Percentiles rank a stretch among this genome's conserved stretches.
phyloP scores from a whole-genome alignment of 2,329 filamentous ascomycete species.

The Coniochaeta hoffmannii region DNA sequence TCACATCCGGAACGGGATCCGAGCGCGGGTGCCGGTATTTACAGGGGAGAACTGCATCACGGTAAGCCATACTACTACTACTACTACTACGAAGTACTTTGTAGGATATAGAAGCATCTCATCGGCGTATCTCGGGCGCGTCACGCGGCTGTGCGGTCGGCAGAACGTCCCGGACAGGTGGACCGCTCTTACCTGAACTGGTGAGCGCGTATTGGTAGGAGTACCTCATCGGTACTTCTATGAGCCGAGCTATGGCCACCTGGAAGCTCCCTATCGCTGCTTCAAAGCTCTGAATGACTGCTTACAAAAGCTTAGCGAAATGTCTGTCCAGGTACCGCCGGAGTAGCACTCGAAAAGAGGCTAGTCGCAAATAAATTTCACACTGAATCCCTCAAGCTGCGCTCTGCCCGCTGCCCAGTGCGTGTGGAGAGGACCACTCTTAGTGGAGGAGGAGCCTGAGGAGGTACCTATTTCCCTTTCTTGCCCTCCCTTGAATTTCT shows the following conservation, averaged over 20 bases:
- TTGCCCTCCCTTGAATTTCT: constrained; percentile 1
- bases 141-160: too few species aligned
- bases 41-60: too few species aligned
- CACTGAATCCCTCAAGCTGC: background rate
- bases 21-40: too few species aligned
- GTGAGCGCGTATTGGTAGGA: too few species aligned
- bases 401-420: background rate
- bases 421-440: background rate
- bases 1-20: too few species aligned
- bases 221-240: background rate
- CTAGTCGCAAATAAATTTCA: background rate
- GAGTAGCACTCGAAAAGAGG: background rate
- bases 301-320: background rate
- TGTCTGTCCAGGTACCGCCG: background rate
- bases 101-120: too few species aligned
- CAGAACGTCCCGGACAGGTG: too few species aligned
- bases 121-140: too few species aligned
- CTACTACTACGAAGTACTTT: too few species aligned
- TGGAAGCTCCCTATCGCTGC: background rate
- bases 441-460: background rate
- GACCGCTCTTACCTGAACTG: too few species aligned
- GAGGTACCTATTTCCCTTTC: background rate
- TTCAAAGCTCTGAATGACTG: background rate
- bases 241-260: background rate
- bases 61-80: too few species aligned